These are phyloP conservation scores for Cardamine occulta DNA, from an alignment of 345 rosid genomes.

Conservation along the genomic window DNA sequence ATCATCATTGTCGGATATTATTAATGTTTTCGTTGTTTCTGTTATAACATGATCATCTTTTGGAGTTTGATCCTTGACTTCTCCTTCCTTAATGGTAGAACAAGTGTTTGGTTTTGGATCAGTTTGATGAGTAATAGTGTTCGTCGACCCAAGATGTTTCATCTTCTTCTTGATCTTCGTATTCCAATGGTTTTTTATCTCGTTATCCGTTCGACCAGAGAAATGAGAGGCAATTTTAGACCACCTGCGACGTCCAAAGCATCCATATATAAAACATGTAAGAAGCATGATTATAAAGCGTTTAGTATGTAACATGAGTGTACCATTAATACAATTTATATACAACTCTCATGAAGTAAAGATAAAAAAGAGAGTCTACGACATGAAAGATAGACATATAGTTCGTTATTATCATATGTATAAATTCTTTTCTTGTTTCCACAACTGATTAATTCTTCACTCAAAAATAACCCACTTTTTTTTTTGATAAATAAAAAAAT, in stretches of 20 bases:
- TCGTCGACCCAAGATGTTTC: slow-evolving; percentile 60
- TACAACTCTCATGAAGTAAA: not conserved
- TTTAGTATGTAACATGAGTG: not conserved
- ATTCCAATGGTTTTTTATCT: slow-evolving; percentile 95
- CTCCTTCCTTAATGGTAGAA: slow-evolving; percentile 35
- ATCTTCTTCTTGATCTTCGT: slow-evolving; percentile 84
- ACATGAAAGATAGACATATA: not conserved
- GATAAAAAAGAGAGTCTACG: not conserved
- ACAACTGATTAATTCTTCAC: not conserved
- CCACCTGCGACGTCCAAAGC: slow-evolving; percentile 61
- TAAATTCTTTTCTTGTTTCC: not conserved
- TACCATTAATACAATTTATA: not conserved
- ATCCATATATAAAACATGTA: slow-evolving; percentile 7
- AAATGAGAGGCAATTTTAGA: slow-evolving; percentile 91
- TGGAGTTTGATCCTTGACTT: slow-evolving; percentile 32
- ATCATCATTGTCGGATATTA: slow-evolving; percentile 18
- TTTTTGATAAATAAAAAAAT: not conserved
- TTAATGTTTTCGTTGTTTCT: slow-evolving; percentile 17
- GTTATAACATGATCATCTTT: slow-evolving; percentile 30
- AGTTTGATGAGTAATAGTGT: slow-evolving; percentile 23
- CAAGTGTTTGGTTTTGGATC: slow-evolving; percentile 22
- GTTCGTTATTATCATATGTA: not conserved
- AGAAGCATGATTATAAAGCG: not conserved
- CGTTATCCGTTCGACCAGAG: slow-evolving; percentile 93
- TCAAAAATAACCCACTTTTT: not conserved